Percentiles rank a stretch among this genome's conserved stretches.
Conservation (phyloP, 2,329 filamentous ascomycete genomes). For the Aschersonia sp. region DNA sequence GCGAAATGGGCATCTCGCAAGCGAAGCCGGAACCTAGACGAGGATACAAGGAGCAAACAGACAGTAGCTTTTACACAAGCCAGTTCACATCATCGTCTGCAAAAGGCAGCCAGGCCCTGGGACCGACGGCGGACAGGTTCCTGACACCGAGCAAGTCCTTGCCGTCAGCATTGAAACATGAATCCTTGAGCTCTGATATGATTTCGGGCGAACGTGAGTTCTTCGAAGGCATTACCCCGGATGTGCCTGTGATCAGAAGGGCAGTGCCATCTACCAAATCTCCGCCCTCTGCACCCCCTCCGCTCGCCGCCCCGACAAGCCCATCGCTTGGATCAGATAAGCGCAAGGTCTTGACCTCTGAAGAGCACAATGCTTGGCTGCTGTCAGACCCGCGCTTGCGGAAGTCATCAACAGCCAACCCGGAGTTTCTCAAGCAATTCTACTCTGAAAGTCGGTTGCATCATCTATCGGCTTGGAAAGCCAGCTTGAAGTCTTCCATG, state of each 20-base stretch:
- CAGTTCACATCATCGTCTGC: conserved; percentile 41
- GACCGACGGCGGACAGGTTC: conserved; percentile 13
- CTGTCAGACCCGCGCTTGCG: conserved; percentile 73
- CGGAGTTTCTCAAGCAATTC: conserved; percentile 85
- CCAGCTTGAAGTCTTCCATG: conserved; percentile 78
- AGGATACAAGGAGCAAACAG: conserved; percentile 70
- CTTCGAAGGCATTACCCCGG: too few species aligned
- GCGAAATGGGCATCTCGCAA: conserved; percentile 53
- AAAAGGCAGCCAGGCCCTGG: conserved; percentile 13
- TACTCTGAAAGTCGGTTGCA: conserved; percentile 92
- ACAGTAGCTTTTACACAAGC: conserved; percentile 67
- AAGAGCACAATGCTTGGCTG: conserved; percentile 81
- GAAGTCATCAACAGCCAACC: conserved; percentile 83
- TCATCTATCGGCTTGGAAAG: conserved; percentile 93
- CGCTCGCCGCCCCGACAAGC: neutral
- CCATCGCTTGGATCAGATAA: conserved; percentile 4
- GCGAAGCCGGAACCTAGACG: conserved; percentile 38
- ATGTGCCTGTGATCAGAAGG: too few species aligned
- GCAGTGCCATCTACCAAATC: too few species aligned
- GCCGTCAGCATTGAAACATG: neutral
- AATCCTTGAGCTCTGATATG: too few species aligned
- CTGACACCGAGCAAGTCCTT: conserved; percentile 8
- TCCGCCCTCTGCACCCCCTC: neutral
- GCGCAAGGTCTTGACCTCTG: conserved; percentile 62
- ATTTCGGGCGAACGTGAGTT: too few species aligned